Conservation (phyloP, 805 yeast genomes). For the Sugiyamaella floridensis region DNA sequence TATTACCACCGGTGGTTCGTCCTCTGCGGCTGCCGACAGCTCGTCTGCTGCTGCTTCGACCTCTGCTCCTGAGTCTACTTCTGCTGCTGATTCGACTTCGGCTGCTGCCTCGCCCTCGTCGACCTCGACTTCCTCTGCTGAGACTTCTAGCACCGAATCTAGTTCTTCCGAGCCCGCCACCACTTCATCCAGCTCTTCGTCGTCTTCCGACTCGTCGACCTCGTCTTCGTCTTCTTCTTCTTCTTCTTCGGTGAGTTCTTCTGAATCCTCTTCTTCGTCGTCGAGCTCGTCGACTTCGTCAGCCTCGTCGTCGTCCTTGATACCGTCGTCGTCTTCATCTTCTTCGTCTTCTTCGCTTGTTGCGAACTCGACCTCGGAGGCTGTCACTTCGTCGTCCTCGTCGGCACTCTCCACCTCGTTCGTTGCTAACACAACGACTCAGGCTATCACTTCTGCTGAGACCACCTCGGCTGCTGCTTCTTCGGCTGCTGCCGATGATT, state of each 20-base stretch:
- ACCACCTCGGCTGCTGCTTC: conserved; percentile 8
- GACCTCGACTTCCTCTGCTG: neutral
- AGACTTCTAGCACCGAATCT: neutral
- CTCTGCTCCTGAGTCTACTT: neutral
- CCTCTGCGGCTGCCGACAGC: neutral
- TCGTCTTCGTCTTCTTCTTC: neutral
- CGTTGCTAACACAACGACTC: neutral
- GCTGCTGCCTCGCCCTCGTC: neutral
- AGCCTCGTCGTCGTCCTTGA: conserved; percentile 10
- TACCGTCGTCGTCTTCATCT: conserved; percentile 14
- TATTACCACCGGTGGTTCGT: no score
- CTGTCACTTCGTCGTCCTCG: conserved; percentile 5
- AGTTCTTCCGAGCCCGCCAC: neutral
- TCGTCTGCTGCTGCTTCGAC: conserved; percentile 5
- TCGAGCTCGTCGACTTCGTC: neutral
- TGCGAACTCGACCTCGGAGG: conserved; percentile 3
- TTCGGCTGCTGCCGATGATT: conserved; percentile 4
- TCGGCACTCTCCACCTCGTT: neutral
- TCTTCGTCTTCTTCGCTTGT: conserved; percentile 11
- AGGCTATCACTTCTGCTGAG: conserved; percentile 4
- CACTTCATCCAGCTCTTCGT: neutral
- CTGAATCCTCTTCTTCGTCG: neutral
- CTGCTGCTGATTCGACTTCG: neutral
- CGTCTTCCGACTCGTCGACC: conserved; percentile 2
- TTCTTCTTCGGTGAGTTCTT: neutral